These are phyloP conservation scores for Crucibulum laeve DNA, from an alignment of 768 basidiomycete species.

Conservation along the genomic window DNA sequence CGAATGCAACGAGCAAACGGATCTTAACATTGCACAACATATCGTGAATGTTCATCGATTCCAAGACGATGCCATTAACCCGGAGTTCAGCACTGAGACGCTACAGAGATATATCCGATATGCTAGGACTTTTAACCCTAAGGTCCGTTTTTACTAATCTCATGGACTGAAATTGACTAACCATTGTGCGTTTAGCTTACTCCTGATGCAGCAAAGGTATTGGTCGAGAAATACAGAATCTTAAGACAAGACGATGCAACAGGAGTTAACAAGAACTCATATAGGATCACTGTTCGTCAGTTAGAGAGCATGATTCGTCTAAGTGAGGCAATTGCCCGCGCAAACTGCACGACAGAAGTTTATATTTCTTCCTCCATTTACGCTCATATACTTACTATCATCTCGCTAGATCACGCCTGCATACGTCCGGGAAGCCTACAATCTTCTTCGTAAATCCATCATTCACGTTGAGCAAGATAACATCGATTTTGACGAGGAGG, in stretches of 20 bases:
- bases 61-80: slow-evolving; percentile 90
- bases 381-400: not conserved
- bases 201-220: slow-evolving; percentile 83
- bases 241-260: slow-evolving; percentile 90
- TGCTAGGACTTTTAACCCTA: slow-evolving; percentile 96
- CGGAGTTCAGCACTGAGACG: slow-evolving; percentile 96
- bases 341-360: slow-evolving; percentile 93
- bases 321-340: slow-evolving; percentile 94
- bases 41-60: slow-evolving; percentile 98
- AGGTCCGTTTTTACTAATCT: slow-evolving; percentile 43
- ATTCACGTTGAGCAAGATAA: slow-evolving; percentile 99
- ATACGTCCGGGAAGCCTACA: slow-evolving; percentile 95
- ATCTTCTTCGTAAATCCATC: slow-evolving; percentile 91
- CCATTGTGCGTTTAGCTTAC: slow-evolving; percentile 59
- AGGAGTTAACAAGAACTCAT: slow-evolving; percentile 86
- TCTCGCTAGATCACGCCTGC: slow-evolving; percentile 75
- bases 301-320: slow-evolving; percentile 98
- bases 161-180: slow-evolving; percentile 3
- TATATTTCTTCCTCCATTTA: slow-evolving; percentile 11
- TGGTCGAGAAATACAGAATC: slow-evolving; percentile 93
- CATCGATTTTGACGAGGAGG: slow-evolving; percentile 95
- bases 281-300: slow-evolving; percentile 96
- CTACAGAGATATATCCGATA: slow-evolving; percentile 96
- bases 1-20: slow-evolving; percentile 91
- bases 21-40: slow-evolving; percentile 91